Percentiles rank a stretch among this genome's conserved stretches.
Conservation (phyloP, 768 basidiomycete species). For the Mycena kentingensis region DNA sequence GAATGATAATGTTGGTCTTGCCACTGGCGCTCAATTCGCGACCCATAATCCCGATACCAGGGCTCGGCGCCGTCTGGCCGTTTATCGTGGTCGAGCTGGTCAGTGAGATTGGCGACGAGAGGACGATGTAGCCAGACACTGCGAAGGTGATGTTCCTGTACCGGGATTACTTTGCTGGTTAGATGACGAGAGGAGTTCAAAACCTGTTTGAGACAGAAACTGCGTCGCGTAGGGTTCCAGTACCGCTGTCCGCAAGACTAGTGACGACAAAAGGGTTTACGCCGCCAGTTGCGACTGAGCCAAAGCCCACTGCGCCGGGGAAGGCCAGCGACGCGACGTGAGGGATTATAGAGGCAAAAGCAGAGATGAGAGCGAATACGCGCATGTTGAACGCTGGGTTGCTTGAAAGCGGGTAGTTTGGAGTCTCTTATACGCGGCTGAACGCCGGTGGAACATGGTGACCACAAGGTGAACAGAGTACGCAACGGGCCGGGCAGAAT, state of each 20-base stretch:
- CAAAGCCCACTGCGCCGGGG: conserved; percentile 26
- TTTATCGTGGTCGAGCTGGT: conserved; percentile 25
- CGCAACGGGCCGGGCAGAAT: conserved; percentile 40
- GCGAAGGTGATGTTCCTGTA: conserved; percentile 27
- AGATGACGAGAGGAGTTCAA: too few species aligned
- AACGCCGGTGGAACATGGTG: neutral
- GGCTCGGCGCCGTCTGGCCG: conserved; percentile 26
- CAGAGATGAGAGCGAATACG: conserved; percentile 5
- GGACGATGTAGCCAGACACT: conserved; percentile 27
- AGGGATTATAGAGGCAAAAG: conserved; percentile 13
- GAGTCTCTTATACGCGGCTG: neutral
- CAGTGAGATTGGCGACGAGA: conserved; percentile 23
- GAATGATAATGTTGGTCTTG: conserved; percentile 24
- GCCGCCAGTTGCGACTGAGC: conserved; percentile 27
- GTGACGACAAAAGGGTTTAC: conserved; percentile 24
- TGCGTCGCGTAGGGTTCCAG: conserved; percentile 23
- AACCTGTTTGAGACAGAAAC: conserved; percentile 8
- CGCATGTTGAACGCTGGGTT: too few species aligned
- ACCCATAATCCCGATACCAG: conserved; percentile 27
- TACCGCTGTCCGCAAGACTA: conserved; percentile 26
- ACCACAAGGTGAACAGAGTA: neutral
- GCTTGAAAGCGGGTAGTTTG: too few species aligned
- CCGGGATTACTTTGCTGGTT: too few species aligned
- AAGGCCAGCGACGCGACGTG: conserved; percentile 25
- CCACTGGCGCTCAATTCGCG: conserved; percentile 24